phyloP scores from a whole-genome alignment of 306 rosid genomes.

The Aeschynomene evenia region DNA sequence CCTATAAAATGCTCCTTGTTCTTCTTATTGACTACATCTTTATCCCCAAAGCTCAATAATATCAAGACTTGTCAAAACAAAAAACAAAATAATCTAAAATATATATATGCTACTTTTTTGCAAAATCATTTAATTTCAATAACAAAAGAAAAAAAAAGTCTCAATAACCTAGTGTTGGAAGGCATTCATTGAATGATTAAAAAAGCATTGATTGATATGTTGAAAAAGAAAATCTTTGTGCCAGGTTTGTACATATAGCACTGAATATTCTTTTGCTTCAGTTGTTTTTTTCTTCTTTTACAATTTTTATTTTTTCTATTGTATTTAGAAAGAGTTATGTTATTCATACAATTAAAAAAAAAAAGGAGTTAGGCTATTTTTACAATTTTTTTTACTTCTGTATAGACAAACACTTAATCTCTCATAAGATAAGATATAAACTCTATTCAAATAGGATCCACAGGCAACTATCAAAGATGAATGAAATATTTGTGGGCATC shows the following conservation, averaged over 20 bases:
- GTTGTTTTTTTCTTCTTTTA: background rate
- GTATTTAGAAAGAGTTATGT: constrained; percentile 7
- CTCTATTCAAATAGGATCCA: no score
- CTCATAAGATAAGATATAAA: no score
- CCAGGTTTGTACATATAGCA: constrained; percentile 24
- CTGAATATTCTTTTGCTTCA: constrained; percentile 14
- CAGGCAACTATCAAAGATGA: no score
- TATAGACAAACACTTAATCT: no score
- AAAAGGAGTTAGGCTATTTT: no score
- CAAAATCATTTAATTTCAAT: constrained; percentile 26
- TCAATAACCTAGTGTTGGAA: background rate
- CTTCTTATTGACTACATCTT: constrained; percentile 39
- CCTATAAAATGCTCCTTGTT: constrained; percentile 38
- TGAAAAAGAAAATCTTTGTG: constrained; percentile 18
- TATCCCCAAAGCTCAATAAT: constrained; percentile 40
- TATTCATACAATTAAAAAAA: no score
- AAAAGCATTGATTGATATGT: constrained; percentile 33
- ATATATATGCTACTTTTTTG: constrained; percentile 26
- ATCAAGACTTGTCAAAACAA: constrained; percentile 38
- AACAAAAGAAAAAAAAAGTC: no score
- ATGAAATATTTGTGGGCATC: no score
- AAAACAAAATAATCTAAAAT: background rate
- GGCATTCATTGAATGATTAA: constrained; percentile 18
- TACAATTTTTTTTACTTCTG: no score
- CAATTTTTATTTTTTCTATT: constrained; percentile 1